Evolutionary conservation across 202 grass and related monocot species (phyloP).

Genomic region (Brachypodium distachyon): DNA sequence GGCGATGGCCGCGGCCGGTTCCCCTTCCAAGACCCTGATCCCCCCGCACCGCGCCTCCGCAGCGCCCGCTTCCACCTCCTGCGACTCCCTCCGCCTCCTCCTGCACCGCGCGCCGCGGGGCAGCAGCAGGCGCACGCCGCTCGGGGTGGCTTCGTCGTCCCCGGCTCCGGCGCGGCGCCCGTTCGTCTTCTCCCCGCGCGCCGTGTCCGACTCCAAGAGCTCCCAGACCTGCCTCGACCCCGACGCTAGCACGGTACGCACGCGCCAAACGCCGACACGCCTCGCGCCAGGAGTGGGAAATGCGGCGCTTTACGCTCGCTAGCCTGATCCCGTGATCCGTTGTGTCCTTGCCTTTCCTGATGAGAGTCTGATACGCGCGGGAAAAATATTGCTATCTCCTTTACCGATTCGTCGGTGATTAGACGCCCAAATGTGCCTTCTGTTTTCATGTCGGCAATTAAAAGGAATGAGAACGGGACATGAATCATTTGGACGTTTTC

Average conservation of each 20-base stretch:
- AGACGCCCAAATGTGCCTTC: slow-evolving; percentile 17
- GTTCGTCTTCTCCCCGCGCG: slow-evolving; percentile 38
- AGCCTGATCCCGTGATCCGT: slow-evolving; percentile 35
- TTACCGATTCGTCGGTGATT: background rate
- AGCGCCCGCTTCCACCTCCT: slow-evolving; percentile 20
- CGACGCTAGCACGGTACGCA: slow-evolving; percentile 78
- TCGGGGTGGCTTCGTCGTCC: slow-evolving; percentile 17
- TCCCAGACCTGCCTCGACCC: slow-evolving; percentile 97
- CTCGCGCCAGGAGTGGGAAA: background rate
- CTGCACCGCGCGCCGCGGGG: slow-evolving; percentile 9
- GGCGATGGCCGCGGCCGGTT: slow-evolving; percentile 37
- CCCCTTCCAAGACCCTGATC: slow-evolving; percentile 18
- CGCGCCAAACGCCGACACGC: no score
- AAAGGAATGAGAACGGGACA: background rate
- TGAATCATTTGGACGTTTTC: background rate
- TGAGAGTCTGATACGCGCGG: slow-evolving; percentile 5
- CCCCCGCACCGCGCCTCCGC: background rate
- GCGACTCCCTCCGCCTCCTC: slow-evolving; percentile 13
- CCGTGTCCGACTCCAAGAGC: slow-evolving; percentile 76
- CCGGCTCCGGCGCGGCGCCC: background rate
- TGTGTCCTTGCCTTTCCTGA: background rate
- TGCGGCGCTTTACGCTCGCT: slow-evolving; percentile 7
- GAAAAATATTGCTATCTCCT: background rate
- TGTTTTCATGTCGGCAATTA: slow-evolving; percentile 1
- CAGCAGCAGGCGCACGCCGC: background rate